Percentiles rank a stretch among this genome's conserved stretches.
Evolutionary conservation across 768 basidiomycete genomes (phyloP).

Genomic region (Mycena vulgaris): DNA sequence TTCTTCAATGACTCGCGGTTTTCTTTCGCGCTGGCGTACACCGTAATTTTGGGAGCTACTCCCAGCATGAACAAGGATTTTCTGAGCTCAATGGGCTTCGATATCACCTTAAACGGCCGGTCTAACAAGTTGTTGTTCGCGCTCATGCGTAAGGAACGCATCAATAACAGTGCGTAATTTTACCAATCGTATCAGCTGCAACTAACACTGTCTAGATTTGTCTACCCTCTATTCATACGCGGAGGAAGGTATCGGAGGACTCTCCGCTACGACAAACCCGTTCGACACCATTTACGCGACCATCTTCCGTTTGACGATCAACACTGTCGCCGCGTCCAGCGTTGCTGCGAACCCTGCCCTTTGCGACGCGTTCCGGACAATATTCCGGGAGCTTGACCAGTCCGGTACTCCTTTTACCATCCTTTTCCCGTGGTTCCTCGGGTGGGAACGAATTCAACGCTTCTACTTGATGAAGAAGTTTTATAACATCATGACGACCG

Average conservation of each 20-base stretch:
- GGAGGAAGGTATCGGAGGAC: not conserved
- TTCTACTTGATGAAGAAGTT: constrained; percentile 22
- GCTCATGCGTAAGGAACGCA: constrained; percentile 11
- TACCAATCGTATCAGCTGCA: too few species aligned
- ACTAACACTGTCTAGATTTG: not conserved
- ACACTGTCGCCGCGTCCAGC: constrained; percentile 13
- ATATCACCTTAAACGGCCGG: constrained; percentile 13
- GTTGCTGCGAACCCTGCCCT: not conserved
- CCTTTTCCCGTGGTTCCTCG: constrained; percentile 19
- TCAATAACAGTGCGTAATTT: not conserved
- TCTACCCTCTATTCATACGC: constrained; percentile 13
- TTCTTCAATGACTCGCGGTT: constrained; percentile 23
- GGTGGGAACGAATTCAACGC: constrained; percentile 6
- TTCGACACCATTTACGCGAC: constrained; percentile 1
- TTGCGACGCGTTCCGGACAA: constrained; percentile 1
- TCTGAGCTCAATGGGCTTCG: constrained; percentile 6
- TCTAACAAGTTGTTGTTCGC: constrained; percentile 8
- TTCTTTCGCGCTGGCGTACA: constrained; percentile 6
- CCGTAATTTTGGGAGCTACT: constrained; percentile 8
- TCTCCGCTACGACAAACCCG: not conserved
- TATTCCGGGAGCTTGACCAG: constrained; percentile 14
- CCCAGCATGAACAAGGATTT: constrained; percentile 23
- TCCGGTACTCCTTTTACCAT: not conserved
- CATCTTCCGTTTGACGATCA: constrained; percentile 18
- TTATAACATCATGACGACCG: not conserved